Evolutionary conservation across 1,139 yeast species (phyloP), one percentile per base, ranked within the genome.

Genomic region (Lodderomyces metapsilosis): DNA sequence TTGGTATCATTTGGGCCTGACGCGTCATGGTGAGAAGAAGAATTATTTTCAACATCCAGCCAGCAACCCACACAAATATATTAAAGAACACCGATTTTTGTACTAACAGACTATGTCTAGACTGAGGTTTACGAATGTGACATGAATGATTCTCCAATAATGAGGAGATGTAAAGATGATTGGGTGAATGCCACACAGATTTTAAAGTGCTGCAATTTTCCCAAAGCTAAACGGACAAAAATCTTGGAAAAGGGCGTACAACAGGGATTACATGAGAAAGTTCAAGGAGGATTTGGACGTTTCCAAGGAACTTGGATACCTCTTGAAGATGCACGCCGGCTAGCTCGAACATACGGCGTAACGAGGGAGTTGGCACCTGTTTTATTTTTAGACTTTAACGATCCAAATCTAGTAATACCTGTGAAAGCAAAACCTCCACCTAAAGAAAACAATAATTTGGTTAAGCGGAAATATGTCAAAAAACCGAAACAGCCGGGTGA

Each of bases 121-220:
- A 64, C 67, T 15, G 92, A 92, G 42, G 98, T 91, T 34, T 87
- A 84, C 58, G 98, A 92, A 68, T 83, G 87, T 53, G 73, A 82
- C 30, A 82, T 84, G 53, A 81, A 85, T 43, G 84, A 86, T 41
- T 86, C 89, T 22, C 91, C 97, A 8, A 88, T 92, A 18, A 92
- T 92, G 98, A 80, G 97, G 61, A 73, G 98, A 46, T 83, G 88
- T 51, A 72, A 76, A 34, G 98, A 92, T 60, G 89, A 88, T 45
- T 89, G 97, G 95, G 95, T 91, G 42, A 92, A 92, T 66, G 98
- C 98, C n/a, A 92, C 98, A 18, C 98, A 92, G 64, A 89, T 92
- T 37, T 73, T 92, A 46, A 91, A 92, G 61, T 91, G 94, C 38
- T 96, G 98, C 40, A 86, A 88, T 57, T 89, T 91, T 59, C 96